Evolutionary conservation across 192 early-diverging fungal species (phyloP), one percentile per base, ranked within the genome.

Genomic region (Coemansia umbellata): DNA sequence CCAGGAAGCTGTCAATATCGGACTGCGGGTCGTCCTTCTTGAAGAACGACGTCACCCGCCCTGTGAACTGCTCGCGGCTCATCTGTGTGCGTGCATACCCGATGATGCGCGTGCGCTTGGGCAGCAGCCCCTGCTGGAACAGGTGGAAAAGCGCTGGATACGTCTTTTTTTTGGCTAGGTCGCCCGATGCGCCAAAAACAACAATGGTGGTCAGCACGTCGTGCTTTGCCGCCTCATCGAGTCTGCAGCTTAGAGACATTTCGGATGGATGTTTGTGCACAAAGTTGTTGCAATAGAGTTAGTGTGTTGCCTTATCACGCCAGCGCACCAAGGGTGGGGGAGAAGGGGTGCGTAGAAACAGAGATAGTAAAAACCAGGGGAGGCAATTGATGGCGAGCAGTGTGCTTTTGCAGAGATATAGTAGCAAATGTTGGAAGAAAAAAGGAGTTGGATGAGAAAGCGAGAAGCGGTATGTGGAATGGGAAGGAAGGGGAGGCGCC

Each of bases 101-200:
- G 37, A 97, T 74, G 53, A 97, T 90, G 40, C 72, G 78, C 14
- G 83, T 83, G 30, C 84, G 79, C n/a, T 69, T 66, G 23, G 91
- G 89, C 6, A 97, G 78, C 57, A 90, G 88, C 2, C 80, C 79
- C 73, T 90, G 89, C 50, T 85, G 85, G 80, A 86, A 96, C 37
- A 96, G 85, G 35, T 91, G 90, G 79, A 94, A 98, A 32, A 98
- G 84, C 3, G 94, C 92, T 6, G 95, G 95, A 69, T 86, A 98
- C 23, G 95, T 97, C 80, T 98, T 98, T 48, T 98, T 98, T 80
- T 91, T 96, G 28, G 95, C 95, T 42, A 98, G 84, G 69, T 98
- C 95, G 45, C 95, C 95, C 13, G 87, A 90, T 23, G 91, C 91
- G 28, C 91, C 91, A 50, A 93, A 83, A 10, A 93, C 90, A 84